phyloP scores from a whole-genome alignment of 495 filamentous ascomycete species.

The Margaritispora aquatica region DNA sequence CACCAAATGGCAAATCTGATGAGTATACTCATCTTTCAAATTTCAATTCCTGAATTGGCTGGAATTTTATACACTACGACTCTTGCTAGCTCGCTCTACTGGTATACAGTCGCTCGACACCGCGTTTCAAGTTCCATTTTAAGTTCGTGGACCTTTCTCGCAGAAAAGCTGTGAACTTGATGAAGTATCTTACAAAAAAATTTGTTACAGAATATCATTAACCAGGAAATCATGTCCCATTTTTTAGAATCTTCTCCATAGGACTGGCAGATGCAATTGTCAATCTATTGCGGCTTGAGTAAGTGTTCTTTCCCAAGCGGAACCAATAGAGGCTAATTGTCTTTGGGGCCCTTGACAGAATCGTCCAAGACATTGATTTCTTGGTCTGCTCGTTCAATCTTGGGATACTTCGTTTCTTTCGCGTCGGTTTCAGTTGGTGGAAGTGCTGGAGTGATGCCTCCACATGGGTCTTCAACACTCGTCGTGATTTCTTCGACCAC shows the following conservation, averaged over 20 bases:
- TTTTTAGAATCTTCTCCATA: background rate
- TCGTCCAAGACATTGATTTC: background rate
- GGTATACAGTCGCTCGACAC: too few relatives aligned
- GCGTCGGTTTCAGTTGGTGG: background rate
- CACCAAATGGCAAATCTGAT: too few relatives aligned
- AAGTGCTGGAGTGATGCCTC: background rate
- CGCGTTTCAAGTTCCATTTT: too few relatives aligned
- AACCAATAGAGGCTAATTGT: background rate
- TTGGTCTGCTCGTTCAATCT: background rate
- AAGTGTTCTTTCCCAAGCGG: background rate
- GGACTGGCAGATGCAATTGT: background rate
- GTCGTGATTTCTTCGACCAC: background rate
- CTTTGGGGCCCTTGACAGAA: background rate
- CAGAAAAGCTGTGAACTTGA: too few relatives aligned
- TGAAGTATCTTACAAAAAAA: too few relatives aligned
- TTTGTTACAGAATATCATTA: too few relatives aligned
- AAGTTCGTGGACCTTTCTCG: too few relatives aligned
- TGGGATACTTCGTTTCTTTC: background rate
- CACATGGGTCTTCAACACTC: background rate
- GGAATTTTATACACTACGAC: too few relatives aligned
- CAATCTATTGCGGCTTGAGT: background rate
- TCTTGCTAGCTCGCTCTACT: too few relatives aligned
- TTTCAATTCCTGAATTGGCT: too few relatives aligned
- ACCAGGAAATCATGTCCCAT: slow-evolving; percentile 3
- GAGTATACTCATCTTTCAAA: too few relatives aligned